phyloP scores from a whole-genome alignment of 129 eudicot species.

The Pseudognaphalium luteoalbum region DNA sequence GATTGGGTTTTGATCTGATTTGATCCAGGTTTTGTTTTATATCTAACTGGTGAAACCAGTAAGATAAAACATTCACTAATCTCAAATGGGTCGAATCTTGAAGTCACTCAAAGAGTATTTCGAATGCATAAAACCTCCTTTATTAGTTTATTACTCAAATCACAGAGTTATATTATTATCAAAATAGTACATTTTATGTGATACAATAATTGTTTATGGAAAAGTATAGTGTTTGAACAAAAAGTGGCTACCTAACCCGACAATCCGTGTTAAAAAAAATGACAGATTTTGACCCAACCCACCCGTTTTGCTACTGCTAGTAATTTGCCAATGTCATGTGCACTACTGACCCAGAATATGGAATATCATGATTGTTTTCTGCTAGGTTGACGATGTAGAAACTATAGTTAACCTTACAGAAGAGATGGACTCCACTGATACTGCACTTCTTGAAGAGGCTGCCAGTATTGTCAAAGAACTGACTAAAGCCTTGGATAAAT shows the following conservation, averaged over 20 bases:
- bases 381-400: slow-evolving; percentile 91
- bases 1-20: neutral
- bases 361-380: neutral
- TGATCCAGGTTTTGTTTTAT: neutral
- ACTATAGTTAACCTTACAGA: slow-evolving; percentile 87
- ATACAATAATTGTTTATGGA: neutral
- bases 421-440: slow-evolving; percentile 91
- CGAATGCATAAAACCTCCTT: neutral
- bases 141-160: neutral
- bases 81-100: neutral
- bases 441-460: slow-evolving; percentile 90
- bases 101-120: neutral
- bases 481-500: slow-evolving; percentile 75
- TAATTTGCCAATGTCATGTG: neutral
- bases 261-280: neutral
- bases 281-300: neutral
- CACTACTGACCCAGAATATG: neutral
- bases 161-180: neutral
- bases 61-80: neutral
- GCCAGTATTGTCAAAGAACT: slow-evolving; percentile 69
- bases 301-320: neutral
- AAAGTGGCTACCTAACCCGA: neutral
- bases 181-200: neutral
- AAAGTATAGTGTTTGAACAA: neutral
- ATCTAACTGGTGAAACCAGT: neutral